These are phyloP conservation scores for Cyberlindnera petersonii DNA, from an alignment of 805 yeast species.

Conservation along the genomic window DNA sequence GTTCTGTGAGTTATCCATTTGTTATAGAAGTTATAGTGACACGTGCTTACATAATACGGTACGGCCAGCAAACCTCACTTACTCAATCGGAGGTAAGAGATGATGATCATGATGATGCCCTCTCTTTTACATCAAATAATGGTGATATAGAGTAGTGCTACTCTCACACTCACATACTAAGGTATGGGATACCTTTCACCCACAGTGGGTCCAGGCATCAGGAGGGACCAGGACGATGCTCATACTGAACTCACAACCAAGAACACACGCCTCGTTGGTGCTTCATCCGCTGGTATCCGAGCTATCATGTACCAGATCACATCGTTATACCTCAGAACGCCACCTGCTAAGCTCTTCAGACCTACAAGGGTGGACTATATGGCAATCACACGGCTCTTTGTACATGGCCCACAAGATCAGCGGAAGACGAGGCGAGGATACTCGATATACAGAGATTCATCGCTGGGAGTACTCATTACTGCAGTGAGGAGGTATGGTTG, in stretches of 20 bases:
- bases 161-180: no score
- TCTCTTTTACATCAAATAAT: no score
- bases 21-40: no score
- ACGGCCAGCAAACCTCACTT: no score
- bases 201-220: neutral
- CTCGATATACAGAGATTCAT: slow-evolving; percentile 60
- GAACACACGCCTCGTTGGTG: slow-evolving; percentile 59
- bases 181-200: neutral
- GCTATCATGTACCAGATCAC: slow-evolving; percentile 79
- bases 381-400: slow-evolving; percentile 55
- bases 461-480: slow-evolving; percentile 65
- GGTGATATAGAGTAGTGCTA: no score
- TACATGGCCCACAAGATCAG: slow-evolving; percentile 33
- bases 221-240: neutral
- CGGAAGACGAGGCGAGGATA: slow-evolving; percentile 37
- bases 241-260: slow-evolving; percentile 32
- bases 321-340: slow-evolving; percentile 72
- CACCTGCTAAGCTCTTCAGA: slow-evolving; percentile 76
- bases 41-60: no score
- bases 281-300: slow-evolving; percentile 80
- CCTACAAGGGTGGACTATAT: slow-evolving; percentile 89
- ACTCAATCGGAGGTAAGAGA: no score
- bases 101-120: no score
- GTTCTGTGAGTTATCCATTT: no score
- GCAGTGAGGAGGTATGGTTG: slow-evolving; percentile 80